A percentile compares a stretch with the other conserved stretches of the same genome.
phyloP scores from a whole-genome alignment of 2,329 filamentous ascomycete genomes.

The Trichoderma aggressivum region DNA sequence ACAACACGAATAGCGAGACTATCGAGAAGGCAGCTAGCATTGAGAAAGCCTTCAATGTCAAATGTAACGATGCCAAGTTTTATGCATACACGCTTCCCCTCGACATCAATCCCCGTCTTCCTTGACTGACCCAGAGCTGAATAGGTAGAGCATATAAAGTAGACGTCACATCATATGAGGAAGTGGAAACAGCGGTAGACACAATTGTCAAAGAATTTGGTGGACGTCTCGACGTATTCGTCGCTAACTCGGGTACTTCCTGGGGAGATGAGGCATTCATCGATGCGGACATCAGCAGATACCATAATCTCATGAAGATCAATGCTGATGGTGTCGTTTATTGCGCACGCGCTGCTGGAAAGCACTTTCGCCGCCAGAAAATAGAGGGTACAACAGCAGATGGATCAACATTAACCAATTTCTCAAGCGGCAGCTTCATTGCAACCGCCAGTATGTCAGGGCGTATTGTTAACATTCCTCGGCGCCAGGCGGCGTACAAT shows the following conservation, averaged over 20 bases:
- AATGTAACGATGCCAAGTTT: background rate
- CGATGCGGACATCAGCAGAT: constrained; percentile 32
- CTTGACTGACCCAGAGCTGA: background rate
- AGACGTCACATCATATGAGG: constrained; percentile 19
- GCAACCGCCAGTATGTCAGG: constrained; percentile 72
- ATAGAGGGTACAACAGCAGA: constrained; percentile 61
- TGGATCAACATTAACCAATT: background rate
- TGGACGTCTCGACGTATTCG: constrained; percentile 31
- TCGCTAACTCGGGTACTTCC: constrained; percentile 32
- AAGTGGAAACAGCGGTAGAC: constrained; percentile 30
- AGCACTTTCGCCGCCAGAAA: constrained; percentile 66
- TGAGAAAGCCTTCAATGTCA: background rate
- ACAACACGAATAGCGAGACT: background rate
- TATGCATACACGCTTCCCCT: background rate
- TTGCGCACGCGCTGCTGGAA: constrained; percentile 66
- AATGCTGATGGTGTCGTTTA: constrained; percentile 77
- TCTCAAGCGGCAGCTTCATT: constrained; percentile 1
- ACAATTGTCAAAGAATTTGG: constrained; percentile 31
- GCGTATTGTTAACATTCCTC: constrained; percentile 73
- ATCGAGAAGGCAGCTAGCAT: background rate
- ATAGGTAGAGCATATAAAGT: constrained; percentile 21
- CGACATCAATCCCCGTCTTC: background rate
- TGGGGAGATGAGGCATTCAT: constrained; percentile 20
- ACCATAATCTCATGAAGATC: constrained; percentile 40
- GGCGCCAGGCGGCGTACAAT: constrained; percentile 71